Evolutionary conservation across 2,329 filamentous ascomycete genomes (phyloP), one percentile per base, ranked within the genome.

Genomic region (Monosporascus sp.): DNA sequence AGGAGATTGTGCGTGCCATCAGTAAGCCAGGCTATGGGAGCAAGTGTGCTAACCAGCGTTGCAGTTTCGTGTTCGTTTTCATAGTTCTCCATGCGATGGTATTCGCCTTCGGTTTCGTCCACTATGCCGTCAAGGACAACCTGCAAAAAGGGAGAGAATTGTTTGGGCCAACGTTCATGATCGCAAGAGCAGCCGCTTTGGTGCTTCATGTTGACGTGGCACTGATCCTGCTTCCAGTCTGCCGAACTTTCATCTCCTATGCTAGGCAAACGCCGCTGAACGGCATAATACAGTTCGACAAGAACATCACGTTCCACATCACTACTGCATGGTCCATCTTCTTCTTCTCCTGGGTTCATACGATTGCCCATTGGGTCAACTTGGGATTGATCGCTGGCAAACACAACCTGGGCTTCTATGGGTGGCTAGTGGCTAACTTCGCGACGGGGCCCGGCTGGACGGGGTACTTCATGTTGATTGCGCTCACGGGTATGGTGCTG

Each of bases 231-330:
- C 85, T 93, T 62, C 89, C 90, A 45, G 89, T 94, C 49, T 94
- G 90, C 76, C 82, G 90, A 55, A 94, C 89, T 14, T 81, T 94
- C 62, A 91, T 94, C 66, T 94, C 89, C 51, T 81, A 93, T 57
- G 81, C 86, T 50, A 83, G 90, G 57, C 87, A 90, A 67, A 94
- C 90, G 7, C 88, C 90, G 7, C 77, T 94, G 53, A 92, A 93
- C 70, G 88, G 90, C 61, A 90, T 94, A 66, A 87, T 95, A 61
- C 90, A 91, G 62, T 91, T 94, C 71, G 88, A 91, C 75, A 92
- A 91, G 78, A 91, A 92, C 73, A 91, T 92, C 69, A 90, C 88
- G 45, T 93, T 94, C 73, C 90, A 94, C 76, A 93, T 90, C 73
- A 84, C 81, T 48, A 89, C 88, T 26, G 90, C 88, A 6, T 94